Conservation (phyloP, 2,329 filamentous ascomycete genomes). For the Penicillium concentricum region DNA sequence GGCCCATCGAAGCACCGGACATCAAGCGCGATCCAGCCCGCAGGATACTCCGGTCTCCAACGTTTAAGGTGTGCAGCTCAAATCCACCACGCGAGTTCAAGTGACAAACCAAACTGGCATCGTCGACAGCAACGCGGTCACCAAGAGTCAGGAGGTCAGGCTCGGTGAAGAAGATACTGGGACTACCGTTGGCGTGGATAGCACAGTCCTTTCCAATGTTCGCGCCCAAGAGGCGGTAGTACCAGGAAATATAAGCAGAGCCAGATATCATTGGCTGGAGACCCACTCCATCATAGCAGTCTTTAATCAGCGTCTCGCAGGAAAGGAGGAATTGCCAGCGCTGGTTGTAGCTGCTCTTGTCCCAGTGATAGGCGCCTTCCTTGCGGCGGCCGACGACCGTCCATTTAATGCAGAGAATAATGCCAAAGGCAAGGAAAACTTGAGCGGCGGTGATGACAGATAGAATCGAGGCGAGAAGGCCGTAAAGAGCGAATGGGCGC, state of each 20-base stretch:
- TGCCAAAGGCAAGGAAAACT: slow-evolving; percentile 44
- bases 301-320: slow-evolving; percentile 52
- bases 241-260: slow-evolving; percentile 53
- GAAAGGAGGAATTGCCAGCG: slow-evolving; percentile 57
- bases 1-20: slow-evolving; percentile 54
- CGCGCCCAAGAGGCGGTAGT: slow-evolving; percentile 56
- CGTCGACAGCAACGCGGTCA: slow-evolving; percentile 55
- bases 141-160: slow-evolving; percentile 57
- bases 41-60: slow-evolving; percentile 55
- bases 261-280: slow-evolving; percentile 55
- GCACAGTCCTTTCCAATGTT: slow-evolving; percentile 56
- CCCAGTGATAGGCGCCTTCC: slow-evolving; percentile 59
- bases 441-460: slow-evolving; percentile 43
- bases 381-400: slow-evolving; percentile 50
- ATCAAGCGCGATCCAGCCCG: slow-evolving; percentile 54
- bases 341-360: slow-evolving; percentile 57
- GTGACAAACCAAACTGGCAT: slow-evolving; percentile 57
- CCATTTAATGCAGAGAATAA: slow-evolving; percentile 54
- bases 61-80: slow-evolving; percentile 52
- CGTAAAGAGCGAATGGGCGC: slow-evolving; percentile 39
- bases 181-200: slow-evolving; percentile 54
- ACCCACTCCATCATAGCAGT: slow-evolving; percentile 53
- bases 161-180: slow-evolving; percentile 57
- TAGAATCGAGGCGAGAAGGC: slow-evolving; percentile 13
- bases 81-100: slow-evolving; percentile 59